Evolutionary conservation across 2,329 filamentous ascomycete species (phyloP), one percentile per base, ranked within the genome.

Genomic region (Aplosporella prunicola): DNA sequence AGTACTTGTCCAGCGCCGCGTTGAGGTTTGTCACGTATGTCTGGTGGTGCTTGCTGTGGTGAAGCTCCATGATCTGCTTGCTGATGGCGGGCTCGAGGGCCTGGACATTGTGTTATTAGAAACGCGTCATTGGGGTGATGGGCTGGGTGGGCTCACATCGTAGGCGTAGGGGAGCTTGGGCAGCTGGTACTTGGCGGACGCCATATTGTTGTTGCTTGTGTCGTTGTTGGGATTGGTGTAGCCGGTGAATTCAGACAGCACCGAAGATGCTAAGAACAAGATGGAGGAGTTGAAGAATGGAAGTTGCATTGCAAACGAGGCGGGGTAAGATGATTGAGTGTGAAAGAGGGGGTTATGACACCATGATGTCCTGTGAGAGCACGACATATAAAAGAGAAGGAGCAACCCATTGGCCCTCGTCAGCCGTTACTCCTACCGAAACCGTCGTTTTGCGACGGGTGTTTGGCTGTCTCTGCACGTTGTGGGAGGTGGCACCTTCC

Each of bases 11-110:
- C 35, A 84, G 64, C 0, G 78, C 76, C 39, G 67, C 68, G 64
- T 87, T 87, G 42, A 88, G 71, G 57, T 82, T 84, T 44, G 71
- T 82, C 45, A 88, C 74, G 59, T 88, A 88, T 22, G 82, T 72
- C 53, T 84, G 78, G 61, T 88, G 82, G 58, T 88, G 82, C 64
- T 84, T 85, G 58, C 67, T 64, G 63, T 88, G 81, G 58, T 88
- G 82, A 34, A 88, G 72, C 60, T 82, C 76, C 82, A 88, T 88
- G 59, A 86, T 88, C 57, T 85, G 74, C 48, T 67, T 68, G 22
- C 80, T 83, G 64, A 88, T 86, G 62, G 77, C 72, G 8, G 80
- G 80, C 58, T 83, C 79, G 33, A 84, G 67, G 22, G 79, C 80
- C 76, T 82, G 45, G 23, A 9, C 4, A 3, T 7, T 24, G 37